Base-by-base conservation (phyloP, 345 rosid genomes). In the Excoecaria agallocha region DNA sequence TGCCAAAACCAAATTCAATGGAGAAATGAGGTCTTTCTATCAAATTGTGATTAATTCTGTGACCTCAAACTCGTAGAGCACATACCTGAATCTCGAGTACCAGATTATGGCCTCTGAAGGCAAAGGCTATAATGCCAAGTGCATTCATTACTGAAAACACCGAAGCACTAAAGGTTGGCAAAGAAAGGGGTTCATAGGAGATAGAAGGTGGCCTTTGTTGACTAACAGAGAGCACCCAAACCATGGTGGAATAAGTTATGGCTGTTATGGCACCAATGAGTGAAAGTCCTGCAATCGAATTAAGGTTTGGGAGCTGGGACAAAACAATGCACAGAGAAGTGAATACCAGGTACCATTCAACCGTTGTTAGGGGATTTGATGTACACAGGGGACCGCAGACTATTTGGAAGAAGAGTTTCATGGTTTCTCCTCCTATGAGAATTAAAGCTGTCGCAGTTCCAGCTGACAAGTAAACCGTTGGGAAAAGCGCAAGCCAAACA, bases 231-330 rank as follows among this genome's bases (percentile, higher is more conserved):
- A 94, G 95, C 80, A 94, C 87, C 98, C 98, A 91, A 62, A 91
- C 98, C 98, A 91, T 87, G 50, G 98, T 89, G 12, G 91, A 88
- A 78, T 94, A 92, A 71, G 92, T 89, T 80, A 92, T 91, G 19
- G 98, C 97, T 5, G 98, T 94, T 65, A 92, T 86, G 17, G 98
- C 98, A 77, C 98, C 98, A 22, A 94, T 84, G 0, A 94, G 90
- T 41, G 98, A 94, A 12, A 94, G 91, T 66, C 98, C 97, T 3
- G 98, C 98, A 24, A 94, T 94, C 3, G 97, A 94, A 75, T 94
- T 94, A 80, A 92, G 98, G 81, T 94, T 94, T 5, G 98, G 98
- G 62, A 94, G 98, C 86, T 94, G 97, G 74, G 98, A 92, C 58
- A 94, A 89, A 46, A 94, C 97, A 39, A 92, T 89, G 87, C 97